Conservation (phyloP, 768 basidiomycete species). For the Hirschioporus abietinus region DNA sequence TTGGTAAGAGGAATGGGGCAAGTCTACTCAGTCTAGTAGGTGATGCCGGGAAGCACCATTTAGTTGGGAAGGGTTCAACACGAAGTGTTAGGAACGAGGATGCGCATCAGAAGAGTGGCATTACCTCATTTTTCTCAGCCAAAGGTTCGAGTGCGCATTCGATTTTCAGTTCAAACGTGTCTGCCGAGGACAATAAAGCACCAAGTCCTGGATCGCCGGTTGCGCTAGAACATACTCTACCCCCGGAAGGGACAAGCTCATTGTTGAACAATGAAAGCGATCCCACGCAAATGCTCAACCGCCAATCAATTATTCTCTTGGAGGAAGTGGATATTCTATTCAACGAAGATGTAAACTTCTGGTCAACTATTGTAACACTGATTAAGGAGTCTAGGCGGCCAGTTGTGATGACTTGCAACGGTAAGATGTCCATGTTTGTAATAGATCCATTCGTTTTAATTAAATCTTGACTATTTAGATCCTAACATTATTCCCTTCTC, state of each 20-base stretch:
- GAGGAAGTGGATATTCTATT: slow-evolving; percentile 96
- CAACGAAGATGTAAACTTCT: slow-evolving; percentile 81
- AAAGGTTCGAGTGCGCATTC: not conserved
- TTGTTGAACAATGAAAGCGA: slow-evolving; percentile 7
- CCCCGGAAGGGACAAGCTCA: not conserved
- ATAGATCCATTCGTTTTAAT: slow-evolving; percentile 12
- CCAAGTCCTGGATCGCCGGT: not conserved
- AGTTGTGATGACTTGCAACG: slow-evolving; percentile 93
- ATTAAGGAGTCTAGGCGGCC: slow-evolving; percentile 83
- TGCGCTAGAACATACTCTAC: not conserved
- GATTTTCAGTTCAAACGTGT: not conserved
- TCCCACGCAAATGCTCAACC: slow-evolving; percentile 29
- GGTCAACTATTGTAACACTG: slow-evolving; percentile 74
- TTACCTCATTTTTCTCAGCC: not conserved
- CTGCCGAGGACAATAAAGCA: not conserved
- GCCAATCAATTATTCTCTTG: slow-evolving; percentile 84
- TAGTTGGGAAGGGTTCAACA: slow-evolving; percentile 41
- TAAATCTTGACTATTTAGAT: slow-evolving; percentile 41
- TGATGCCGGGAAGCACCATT: slow-evolving; percentile 91
- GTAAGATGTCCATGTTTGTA: slow-evolving; percentile 39
- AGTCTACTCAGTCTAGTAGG: slow-evolving; percentile 80
- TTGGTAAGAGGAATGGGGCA: slow-evolving; percentile 80
- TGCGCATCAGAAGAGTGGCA: slow-evolving; percentile 1
- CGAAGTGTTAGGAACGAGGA: not conserved
- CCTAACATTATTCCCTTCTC: slow-evolving; percentile 59